A percentile compares a stretch with the other conserved stretches of the same genome.
phyloP scores from a whole-genome alignment of 2,329 filamentous ascomycete genomes.

The Alternaria rosae region DNA sequence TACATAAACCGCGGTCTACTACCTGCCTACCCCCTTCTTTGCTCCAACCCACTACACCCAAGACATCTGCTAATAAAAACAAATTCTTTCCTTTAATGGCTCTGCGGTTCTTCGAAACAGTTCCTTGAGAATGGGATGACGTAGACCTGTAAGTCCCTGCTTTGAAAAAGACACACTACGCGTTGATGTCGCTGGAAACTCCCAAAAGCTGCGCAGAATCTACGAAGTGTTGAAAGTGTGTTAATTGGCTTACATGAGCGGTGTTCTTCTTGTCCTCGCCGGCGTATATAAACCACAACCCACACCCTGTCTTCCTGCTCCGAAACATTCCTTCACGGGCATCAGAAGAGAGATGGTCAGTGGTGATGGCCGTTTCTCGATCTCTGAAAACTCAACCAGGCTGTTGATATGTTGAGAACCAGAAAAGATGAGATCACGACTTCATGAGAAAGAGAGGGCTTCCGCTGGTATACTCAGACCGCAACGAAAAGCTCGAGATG shows the following conservation, averaged over 20 bases:
- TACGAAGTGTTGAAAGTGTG: not conserved
- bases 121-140: not conserved
- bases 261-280: not conserved
- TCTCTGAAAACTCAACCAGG: too few relatives aligned
- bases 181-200: not conserved
- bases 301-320: too few relatives aligned
- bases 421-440: not conserved
- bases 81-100: accelerated
- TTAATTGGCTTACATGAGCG: not conserved
- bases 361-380: too few relatives aligned
- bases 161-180: not conserved
- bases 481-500: too few relatives aligned
- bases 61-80: not conserved
- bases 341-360: too few relatives aligned
- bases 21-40: not conserved
- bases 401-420: not conserved
- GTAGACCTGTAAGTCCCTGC: not conserved
- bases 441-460: not conserved
- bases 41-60: not conserved
- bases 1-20: not conserved
- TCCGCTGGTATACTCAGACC: too few relatives aligned
- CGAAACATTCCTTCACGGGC: too few relatives aligned
- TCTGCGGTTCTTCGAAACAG: not conserved
- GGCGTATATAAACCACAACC: not conserved
- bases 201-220: not conserved